Evolutionary conservation across 1,139 yeast species (phyloP).

Genomic region (Yamadazyma mexicana): DNA sequence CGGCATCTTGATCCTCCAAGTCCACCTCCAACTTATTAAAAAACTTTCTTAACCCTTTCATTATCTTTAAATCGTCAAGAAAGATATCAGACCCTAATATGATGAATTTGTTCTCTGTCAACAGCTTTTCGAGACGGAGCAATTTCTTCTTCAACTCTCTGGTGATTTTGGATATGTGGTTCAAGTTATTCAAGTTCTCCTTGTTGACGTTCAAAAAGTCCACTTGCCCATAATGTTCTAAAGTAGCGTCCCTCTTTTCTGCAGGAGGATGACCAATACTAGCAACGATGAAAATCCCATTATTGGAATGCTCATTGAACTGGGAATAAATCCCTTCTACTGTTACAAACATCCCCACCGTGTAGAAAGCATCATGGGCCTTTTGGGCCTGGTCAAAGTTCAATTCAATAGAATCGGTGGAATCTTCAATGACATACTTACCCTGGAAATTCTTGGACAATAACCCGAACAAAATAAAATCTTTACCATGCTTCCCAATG

Average conservation of each 20-base stretch:
- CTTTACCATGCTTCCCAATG: slow-evolving; percentile 77
- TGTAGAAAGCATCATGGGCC: slow-evolving; percentile 67
- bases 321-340: slow-evolving; percentile 85
- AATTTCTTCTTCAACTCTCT: slow-evolving; percentile 56
- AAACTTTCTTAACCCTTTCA: slow-evolving; percentile 64
- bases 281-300: slow-evolving; percentile 67
- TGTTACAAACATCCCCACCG: slow-evolving; percentile 76
- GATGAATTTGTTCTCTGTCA: slow-evolving; percentile 57
- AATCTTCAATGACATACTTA: slow-evolving; percentile 74
- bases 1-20: slow-evolving; percentile 28
- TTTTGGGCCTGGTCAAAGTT: slow-evolving; percentile 67
- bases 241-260: slow-evolving; percentile 65
- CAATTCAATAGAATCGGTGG: slow-evolving; percentile 73
- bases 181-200: slow-evolving; percentile 18
- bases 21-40: slow-evolving; percentile 50
- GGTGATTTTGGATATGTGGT: slow-evolving; percentile 52
- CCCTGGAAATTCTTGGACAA: slow-evolving; percentile 66
- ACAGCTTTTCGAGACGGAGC: slow-evolving; percentile 54
- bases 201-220: slow-evolving; percentile 72
- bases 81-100: slow-evolving; percentile 74
- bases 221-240: slow-evolving; percentile 73
- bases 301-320: slow-evolving; percentile 46
- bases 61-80: slow-evolving; percentile 56
- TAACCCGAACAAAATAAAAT: slow-evolving; percentile 78
- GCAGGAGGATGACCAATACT: slow-evolving; percentile 87